Evolutionary conservation across 345 rosid species (phyloP), one percentile per base, ranked within the genome.

Genomic region (Sonneratia caseolaris): DNA sequence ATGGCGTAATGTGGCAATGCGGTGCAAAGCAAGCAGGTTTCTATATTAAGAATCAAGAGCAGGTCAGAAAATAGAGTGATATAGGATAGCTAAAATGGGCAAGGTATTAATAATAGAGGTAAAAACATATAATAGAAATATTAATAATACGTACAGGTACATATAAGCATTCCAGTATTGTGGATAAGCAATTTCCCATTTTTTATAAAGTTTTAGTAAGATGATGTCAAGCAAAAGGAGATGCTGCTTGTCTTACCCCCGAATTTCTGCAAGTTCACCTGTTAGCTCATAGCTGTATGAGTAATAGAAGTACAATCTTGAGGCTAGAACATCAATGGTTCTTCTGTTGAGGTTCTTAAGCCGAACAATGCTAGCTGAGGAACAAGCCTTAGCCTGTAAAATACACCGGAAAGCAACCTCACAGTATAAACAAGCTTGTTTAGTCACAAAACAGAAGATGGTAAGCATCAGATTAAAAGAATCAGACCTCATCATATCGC

Each of bases 361-460:
- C 36, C 91, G 84, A 74, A 78, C 82, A 76, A 94, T 84, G 81
- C 96, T 87, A 11, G 89, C 89, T 0, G 93, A 79, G 56, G 96
- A 85, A 81, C 97, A 94, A 81, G 86, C 89, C 85, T 94, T 94
- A 51, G 96, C 96, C 98, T 91, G 72, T 73, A 57, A 81, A 38
- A 40, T n/a, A 47, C 65, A 10, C 64, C 73, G 24, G 8, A n/a
- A 37, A 7, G 48, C 11, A 65, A 48, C 42, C 69, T 75, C 71
- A 35, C 14, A 70, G 59, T 55, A 13, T 38, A 42, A 61, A 42
- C 42, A 37, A 70, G 24, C 66, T 62, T 27, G 38, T 15, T 27
- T 35, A 32, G 37, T 35, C 66, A 62, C 37, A 27, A 62, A 5
- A 62, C 37, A 32, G 38, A 62, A 62, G 64, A 59, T 6, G 24